Evolutionary conservation across 1,139 yeast species (phyloP), one percentile per base, ranked within the genome.

Genomic region (Pichia sp.): DNA sequence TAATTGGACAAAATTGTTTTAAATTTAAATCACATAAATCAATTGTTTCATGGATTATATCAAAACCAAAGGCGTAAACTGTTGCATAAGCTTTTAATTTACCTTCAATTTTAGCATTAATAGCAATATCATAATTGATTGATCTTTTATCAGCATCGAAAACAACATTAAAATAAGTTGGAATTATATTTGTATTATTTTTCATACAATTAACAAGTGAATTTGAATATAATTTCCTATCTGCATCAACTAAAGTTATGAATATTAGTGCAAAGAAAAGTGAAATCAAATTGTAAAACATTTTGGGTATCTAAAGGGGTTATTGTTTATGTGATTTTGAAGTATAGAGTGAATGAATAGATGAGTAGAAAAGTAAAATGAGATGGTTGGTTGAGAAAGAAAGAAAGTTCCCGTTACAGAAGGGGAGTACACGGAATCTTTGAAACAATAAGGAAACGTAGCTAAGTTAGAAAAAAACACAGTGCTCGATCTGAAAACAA

Each of bases 1-100:
- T 77, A 33, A 83, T 59, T 1, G 91, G 91, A 63, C 93, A 83
- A 55, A 83, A 82, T 61, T 83, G 91, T 55, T 79, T 81, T 84
- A 88, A 79, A 19, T 76, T 77, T 44, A 80, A 57, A 17, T 53
- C 38, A 64, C 93, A 83, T 51, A 79, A 55, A 52, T 81, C 72
- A 39, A 82, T 61, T 5, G 58, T 56, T 51, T 68, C 65, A 11
- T 71, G 65, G 48, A 82, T 78, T 54, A 82, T 71, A 41, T 67
- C 60, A 61, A 83, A 80, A 1, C 93, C 93, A 56, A 82, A 83
- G 5, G 91, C 93, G 53, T 76, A 81, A 17, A 83, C 84, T 41
- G 72, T 74, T 24, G 79, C 66, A 41, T 72, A 71, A 3, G 86
- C 91, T 28, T 55, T 54, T 45, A 82, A 72, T 47, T 77, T 69